Base-by-base conservation (phyloP, 202 grass and related monocot genomes). In the Schoenoplectus tabernaemontani region DNA sequence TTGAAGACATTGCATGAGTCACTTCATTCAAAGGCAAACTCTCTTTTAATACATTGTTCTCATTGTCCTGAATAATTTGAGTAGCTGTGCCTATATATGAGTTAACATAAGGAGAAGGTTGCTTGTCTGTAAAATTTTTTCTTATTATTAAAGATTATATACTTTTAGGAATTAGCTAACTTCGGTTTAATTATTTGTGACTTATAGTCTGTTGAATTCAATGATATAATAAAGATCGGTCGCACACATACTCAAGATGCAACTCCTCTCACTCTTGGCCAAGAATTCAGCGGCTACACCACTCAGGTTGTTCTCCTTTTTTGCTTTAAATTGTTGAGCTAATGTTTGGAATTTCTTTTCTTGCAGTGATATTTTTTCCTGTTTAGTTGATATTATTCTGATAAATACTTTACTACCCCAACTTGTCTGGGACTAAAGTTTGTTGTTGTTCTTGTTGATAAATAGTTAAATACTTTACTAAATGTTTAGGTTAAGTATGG, bases 161-260 rank as follows among this genome's bases (percentile, higher is more conserved):
- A 54, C 36, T 74, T 54, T 75, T 4, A 70, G 66, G 19, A 75
- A 77, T 61, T 56, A 33, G 54, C 15, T 37, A 73, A 56, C 7
- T 32, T n/a, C 57, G 3, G 51, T 11, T 79, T 54, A 64, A 76
- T 12, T 86, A 66, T 83, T 75, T 86, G 7, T 11, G 16, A 47
- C 67, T 43, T 88, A 30, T 85, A 99, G 96, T 87, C 90, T 83
- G 73, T 88, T 77, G 96, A 98, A 79, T 98, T 95, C 86, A 92
- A 90, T 80, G 89, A 91, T 73, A 99, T 99, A 68, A 89, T 99
- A 71, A 99, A 99, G 82, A 96, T 96, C 57, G 96, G 96, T 2
- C 89, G 92, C 54, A 99, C 96, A 30, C 96, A 96, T 89, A 96
- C 92, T 37, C 96, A 99, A 88, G 96, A 99, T 87, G 96, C 92